Evolutionary conservation across 257 asterid genomes (phyloP), one percentile per base, ranked within the genome.

Genomic region (Haberlea rhodopensis): DNA sequence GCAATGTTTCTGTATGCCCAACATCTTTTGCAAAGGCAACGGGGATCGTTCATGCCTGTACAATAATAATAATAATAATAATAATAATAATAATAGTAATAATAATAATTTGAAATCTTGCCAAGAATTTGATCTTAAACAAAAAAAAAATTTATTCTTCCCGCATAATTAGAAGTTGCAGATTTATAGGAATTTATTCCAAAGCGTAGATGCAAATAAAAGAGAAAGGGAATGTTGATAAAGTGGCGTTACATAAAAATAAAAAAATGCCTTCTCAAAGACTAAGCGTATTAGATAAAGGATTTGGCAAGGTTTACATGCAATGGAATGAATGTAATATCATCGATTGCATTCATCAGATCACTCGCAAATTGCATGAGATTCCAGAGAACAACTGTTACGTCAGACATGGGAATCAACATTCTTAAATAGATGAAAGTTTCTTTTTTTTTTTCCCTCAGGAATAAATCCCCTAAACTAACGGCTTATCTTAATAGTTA

Each of bases 101-200:
- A n/a, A n/a, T n/a, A 53, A 62, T 40, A 25, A n/a, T n/a, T 22
- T 24, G 37, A 63, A 71, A 57, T 25, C 67, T 51, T 25, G 52
- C 15, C 23, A n/a, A n/a, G n/a, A n/a, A n/a, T n/a, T n/a, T n/a
- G n/a, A n/a, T n/a, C n/a, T n/a, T n/a, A n/a, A n/a, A 8, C n/a
- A 37, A 32, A 20, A 43, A 57, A 57, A 57, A 48, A n/a, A n/a
- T n/a, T 21, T 22, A 25, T 34, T 13, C 18, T 15, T 57, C 24
- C 25, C 16, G 19, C 65, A 9, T 31, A 28, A 45, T 31, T 57
- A n/a, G 18, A 23, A 22, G 31, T 7, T 9, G 15, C 11, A 29
- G 8, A 53, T 23, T 53, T 2, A 66, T 20, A 67, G 77, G 94
- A 83, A 87, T 79, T 79, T 83, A 81, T 89, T 89, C 95, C 79